phyloP scores from a whole-genome alignment of 2,329 filamentous ascomycete species.

The Fusarium proliferatum region DNA sequence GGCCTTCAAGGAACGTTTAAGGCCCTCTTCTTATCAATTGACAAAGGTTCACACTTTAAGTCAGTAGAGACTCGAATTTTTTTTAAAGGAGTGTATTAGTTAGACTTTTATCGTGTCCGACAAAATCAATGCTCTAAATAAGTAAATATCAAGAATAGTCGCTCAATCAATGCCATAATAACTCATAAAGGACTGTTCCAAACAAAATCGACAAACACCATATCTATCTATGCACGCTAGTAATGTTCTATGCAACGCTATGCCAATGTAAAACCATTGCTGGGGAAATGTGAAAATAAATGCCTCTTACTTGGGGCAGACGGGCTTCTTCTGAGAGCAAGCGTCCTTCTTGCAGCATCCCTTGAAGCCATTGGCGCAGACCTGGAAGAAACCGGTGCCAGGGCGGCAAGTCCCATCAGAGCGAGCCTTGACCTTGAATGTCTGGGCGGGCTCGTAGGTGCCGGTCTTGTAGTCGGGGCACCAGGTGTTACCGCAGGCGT shows the following conservation, averaged over 20 bases:
- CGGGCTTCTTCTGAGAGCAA: slow-evolving; percentile 15
- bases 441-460: slow-evolving; percentile 24
- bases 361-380: slow-evolving; percentile 27
- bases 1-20: neutral
- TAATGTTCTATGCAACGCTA: slow-evolving; percentile 14
- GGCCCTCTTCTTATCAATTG: neutral
- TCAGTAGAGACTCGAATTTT: neutral
- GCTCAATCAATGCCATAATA: slow-evolving; percentile 20
- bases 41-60: neutral
- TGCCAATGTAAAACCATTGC: neutral
- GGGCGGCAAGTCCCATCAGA: slow-evolving; percentile 10
- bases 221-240: neutral
- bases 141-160: slow-evolving; percentile 3
- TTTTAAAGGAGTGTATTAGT: slow-evolving; percentile 32
- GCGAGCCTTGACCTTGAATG: slow-evolving; percentile 18
- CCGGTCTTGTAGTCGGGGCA: slow-evolving; percentile 32
- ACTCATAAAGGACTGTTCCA: slow-evolving; percentile 3
- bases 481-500: slow-evolving; percentile 20
- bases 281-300: neutral
- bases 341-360: slow-evolving; percentile 36
- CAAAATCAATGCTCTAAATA: slow-evolving; percentile 28
- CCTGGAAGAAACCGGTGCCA: slow-evolving; percentile 21
- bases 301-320: slow-evolving; percentile 34
- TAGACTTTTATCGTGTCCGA: slow-evolving; percentile 24
- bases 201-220: slow-evolving; percentile 10